Evolutionary conservation across 2,329 filamentous ascomycete genomes (phyloP), one percentile per base, ranked within the genome.

Genomic region (Aureobasidium sp.): DNA sequence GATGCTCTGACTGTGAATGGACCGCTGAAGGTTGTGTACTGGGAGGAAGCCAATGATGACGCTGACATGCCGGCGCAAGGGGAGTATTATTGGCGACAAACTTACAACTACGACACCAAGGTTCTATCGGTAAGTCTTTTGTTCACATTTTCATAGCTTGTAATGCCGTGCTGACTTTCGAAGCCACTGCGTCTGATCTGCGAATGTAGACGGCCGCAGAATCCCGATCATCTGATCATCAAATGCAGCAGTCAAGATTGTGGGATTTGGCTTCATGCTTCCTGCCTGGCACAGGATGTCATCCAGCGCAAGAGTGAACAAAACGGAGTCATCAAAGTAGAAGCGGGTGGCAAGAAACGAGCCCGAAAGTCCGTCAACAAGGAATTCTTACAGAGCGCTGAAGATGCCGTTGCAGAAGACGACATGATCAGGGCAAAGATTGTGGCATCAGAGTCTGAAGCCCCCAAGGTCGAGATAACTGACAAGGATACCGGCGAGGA

Each of bases 1-100:
- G 88, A 90, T 65, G 87, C 88, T 5, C 81, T 86, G 69, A 86
- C 85, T 59, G 85, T 90, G 17, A 85, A 87, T 20, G 82, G 82
- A 29, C 76, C 76, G 48, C 82, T 87, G 1, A 76, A 78, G 5
- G 84, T 90, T 20, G 82, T 83, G 63, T 82, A 88, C 67, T 90
- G 87, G 85, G 81, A 85, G 44, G 88, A 92, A 67, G 77, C 83
- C 29, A 83, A 88, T 64, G 86, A 90, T 17, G 65, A 69, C 12
- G 68, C 71, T 9, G 65, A 60, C 26, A 66, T 70, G 63, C 65
- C 69, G 12, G 66, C 63, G 3, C 68, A 69, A 12, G 72, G 76
- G 15, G 69, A 75, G 48, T 71, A 74, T 39, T 79, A 77, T 63
- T 80, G 76, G 74, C 69, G 77, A n/a, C 77, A 79, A 68, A 76